phyloP scores from a whole-genome alignment of 2,329 filamentous ascomycete species.

The Penicillium verrucosum region DNA sequence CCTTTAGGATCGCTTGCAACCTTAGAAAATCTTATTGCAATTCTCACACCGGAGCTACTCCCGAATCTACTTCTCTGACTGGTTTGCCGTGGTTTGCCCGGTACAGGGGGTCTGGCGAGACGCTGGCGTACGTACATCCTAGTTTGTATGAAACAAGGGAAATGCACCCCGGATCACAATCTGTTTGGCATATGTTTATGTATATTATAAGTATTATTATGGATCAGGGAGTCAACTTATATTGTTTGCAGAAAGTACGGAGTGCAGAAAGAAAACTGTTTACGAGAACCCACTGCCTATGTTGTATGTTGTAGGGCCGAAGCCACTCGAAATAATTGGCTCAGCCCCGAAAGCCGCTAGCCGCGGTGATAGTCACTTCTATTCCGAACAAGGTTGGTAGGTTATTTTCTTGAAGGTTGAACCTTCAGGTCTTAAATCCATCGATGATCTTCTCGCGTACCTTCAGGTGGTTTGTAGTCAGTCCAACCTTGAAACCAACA shows the following conservation, averaged over 20 bases:
- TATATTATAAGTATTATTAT: background rate
- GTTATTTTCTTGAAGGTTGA: background rate
- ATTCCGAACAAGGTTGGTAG: background rate
- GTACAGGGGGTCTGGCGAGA: background rate
- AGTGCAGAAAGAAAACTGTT: background rate
- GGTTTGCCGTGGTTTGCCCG: background rate
- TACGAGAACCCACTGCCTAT: background rate
- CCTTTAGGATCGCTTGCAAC: background rate
- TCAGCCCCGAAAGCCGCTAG: background rate
- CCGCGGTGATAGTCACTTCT: background rate
- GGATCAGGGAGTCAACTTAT: background rate
- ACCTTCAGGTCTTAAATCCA: background rate
- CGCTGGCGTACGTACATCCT: background rate
- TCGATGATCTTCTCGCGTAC: background rate
- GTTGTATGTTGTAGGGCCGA: background rate
- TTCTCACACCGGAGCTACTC: background rate
- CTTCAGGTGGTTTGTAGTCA: background rate
- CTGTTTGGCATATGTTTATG: background rate
- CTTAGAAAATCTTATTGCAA: background rate
- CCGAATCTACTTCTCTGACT: background rate
- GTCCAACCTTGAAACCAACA: background rate
- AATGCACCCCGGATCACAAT: background rate
- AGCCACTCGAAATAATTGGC: background rate
- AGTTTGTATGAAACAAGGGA: constrained; percentile 2
- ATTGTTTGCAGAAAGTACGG: background rate